Conservation (phyloP, 495 filamentous ascomycete species). For the Penicillium nucicola region DNA sequence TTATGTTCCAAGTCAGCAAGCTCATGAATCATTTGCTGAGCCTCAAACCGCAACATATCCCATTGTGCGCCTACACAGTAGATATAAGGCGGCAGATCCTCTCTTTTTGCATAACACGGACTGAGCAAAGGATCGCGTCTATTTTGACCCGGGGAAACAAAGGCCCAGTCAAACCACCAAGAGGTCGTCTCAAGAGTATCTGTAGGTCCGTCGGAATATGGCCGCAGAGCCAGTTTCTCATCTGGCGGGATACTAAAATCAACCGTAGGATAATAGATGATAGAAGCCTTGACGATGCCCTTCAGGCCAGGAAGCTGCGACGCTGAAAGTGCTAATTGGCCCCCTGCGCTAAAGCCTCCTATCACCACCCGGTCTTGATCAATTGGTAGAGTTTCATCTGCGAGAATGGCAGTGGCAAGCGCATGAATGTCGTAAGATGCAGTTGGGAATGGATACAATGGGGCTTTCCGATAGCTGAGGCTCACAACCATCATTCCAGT, state of each 20-base stretch:
- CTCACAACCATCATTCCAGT: slow-evolving; percentile 31
- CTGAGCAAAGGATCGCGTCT: slow-evolving; percentile 33
- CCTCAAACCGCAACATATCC: slow-evolving; percentile 28
- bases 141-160: slow-evolving; percentile 26
- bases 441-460: slow-evolving; percentile 25
- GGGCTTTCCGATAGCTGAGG: slow-evolving; percentile 35
- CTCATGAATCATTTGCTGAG: slow-evolving; percentile 31
- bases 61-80: slow-evolving; percentile 30
- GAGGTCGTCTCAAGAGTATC: slow-evolving; percentile 21
- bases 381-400: slow-evolving; percentile 27
- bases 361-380: slow-evolving; percentile 29
- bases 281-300: slow-evolving; percentile 24
- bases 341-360: slow-evolving; percentile 40
- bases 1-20: slow-evolving; percentile 12
- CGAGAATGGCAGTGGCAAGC: slow-evolving; percentile 34
- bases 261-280: slow-evolving; percentile 32
- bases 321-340: slow-evolving; percentile 27
- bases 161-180: slow-evolving; percentile 28
- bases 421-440: slow-evolving; percentile 24
- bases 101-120: slow-evolving; percentile 24
- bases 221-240: slow-evolving; percentile 22
- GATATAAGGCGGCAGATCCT: slow-evolving; percentile 27
- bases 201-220: slow-evolving; percentile 19
- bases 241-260: slow-evolving; percentile 24
- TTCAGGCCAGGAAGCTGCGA: slow-evolving; percentile 24